Conservation (phyloP, 306 rosid species). For the Ormosia semicastrata region DNA sequence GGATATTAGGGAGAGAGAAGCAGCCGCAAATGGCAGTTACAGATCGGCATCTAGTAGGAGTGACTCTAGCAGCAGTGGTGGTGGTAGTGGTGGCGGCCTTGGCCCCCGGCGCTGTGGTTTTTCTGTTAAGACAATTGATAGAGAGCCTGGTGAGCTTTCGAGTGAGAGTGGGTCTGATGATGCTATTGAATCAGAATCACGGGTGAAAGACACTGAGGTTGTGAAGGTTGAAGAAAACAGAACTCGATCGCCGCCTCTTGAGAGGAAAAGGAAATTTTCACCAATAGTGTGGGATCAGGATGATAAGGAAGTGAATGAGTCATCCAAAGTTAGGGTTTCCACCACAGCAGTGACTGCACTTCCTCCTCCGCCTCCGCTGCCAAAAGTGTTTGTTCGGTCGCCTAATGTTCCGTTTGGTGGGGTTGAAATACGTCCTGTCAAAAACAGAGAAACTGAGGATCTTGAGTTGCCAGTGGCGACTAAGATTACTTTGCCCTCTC, state of each 20-base stretch:
- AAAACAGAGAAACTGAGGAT: conserved; percentile 30
- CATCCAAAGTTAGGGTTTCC: conserved; percentile 45
- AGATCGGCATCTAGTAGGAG: conserved; percentile 64
- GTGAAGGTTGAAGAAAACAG: conserved; percentile 50
- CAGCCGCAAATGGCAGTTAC: conserved; percentile 47
- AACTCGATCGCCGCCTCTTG: conserved; percentile 30
- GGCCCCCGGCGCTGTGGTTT: conserved; percentile 63
- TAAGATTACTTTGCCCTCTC: conserved; percentile 29
- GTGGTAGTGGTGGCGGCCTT: conserved; percentile 28
- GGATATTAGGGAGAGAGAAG: conserved; percentile 61
- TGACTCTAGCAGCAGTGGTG: conserved; percentile 63
- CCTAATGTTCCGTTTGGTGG: conserved; percentile 44
- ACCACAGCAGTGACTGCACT: conserved; percentile 28
- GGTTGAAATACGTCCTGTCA: conserved; percentile 41
- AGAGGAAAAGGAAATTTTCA: conserved; percentile 87
- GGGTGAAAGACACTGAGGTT: conserved; percentile 40
- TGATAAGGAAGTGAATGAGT: conserved; percentile 50
- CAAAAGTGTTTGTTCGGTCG: conserved; percentile 50
- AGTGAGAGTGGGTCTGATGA: conserved; percentile 96
- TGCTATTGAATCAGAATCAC: conserved; percentile 60
- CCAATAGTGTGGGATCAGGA: conserved; percentile 96
- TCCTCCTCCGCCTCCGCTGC: conserved; percentile 55
- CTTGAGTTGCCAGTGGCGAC: conserved; percentile 23
- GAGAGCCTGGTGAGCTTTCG: conserved; percentile 96
- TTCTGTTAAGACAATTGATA: conserved; percentile 52